Evolutionary conservation across 2,329 filamentous ascomycete species (phyloP).

Genomic region (Fusarium nodosum): DNA sequence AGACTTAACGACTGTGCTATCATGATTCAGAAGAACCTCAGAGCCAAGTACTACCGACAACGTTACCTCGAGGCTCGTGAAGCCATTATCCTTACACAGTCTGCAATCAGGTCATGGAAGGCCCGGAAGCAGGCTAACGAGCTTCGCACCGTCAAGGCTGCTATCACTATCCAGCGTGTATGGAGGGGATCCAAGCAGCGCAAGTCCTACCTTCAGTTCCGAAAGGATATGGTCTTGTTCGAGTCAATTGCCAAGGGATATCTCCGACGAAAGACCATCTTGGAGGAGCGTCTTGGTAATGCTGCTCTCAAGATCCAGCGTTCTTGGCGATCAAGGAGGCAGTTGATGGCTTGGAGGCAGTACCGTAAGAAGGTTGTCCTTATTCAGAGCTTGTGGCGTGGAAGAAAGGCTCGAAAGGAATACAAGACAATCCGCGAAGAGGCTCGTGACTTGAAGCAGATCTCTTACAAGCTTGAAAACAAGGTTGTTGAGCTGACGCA

Average conservation of each 20-base stretch:
- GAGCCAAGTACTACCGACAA: slow-evolving; percentile 93
- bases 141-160: slow-evolving; percentile 84
- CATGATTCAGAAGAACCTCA: slow-evolving; percentile 98
- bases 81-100: slow-evolving; percentile 84
- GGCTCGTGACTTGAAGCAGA: slow-evolving; percentile 97
- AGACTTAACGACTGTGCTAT: slow-evolving; percentile 94
- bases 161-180: slow-evolving; percentile 93
- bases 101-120: slow-evolving; percentile 80
- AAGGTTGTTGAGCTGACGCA: slow-evolving; percentile 99
- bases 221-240: slow-evolving; percentile 87
- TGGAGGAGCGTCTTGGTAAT: slow-evolving; percentile 94
- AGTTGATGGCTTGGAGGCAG: slow-evolving; percentile 84
- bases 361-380: slow-evolving; percentile 91
- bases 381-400: slow-evolving; percentile 93
- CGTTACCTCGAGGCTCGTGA: slow-evolving; percentile 89
- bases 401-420: slow-evolving; percentile 80
- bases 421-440: slow-evolving; percentile 96
- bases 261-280: slow-evolving; percentile 88
- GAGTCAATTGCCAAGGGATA: slow-evolving; percentile 94
- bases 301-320: slow-evolving; percentile 92
- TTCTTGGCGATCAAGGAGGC: slow-evolving; percentile 84
- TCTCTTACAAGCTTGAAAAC: slow-evolving; percentile 99
- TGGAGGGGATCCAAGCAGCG: slow-evolving; percentile 95
- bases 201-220: slow-evolving; percentile 81
- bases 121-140: slow-evolving; percentile 84